phyloP scores from a whole-genome alignment of 2,329 filamentous ascomycete genomes.

The Xylaria sp. region DNA sequence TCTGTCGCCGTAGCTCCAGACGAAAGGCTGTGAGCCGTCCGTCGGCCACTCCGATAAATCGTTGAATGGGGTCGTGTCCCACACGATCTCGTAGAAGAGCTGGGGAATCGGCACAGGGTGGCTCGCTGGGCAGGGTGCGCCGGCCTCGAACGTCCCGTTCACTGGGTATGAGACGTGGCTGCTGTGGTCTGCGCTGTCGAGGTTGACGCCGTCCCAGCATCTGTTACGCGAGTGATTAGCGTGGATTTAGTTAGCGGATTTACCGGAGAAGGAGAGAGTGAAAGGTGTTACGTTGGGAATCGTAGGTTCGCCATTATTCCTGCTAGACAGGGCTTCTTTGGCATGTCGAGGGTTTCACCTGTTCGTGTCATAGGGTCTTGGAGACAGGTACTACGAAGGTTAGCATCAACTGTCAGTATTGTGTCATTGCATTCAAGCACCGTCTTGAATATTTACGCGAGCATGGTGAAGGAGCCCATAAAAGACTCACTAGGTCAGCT shows the following conservation, averaged over 20 bases:
- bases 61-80: slow-evolving; percentile 37
- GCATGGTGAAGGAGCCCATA: no score
- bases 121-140: slow-evolving; percentile 32
- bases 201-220: slow-evolving; percentile 58
- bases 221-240: no score
- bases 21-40: slow-evolving; percentile 20
- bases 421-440: no score
- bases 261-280: neutral
- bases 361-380: slow-evolving; percentile 45
- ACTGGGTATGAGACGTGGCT: slow-evolving; percentile 56
- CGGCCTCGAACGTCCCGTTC: slow-evolving; percentile 34
- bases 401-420: neutral
- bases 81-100: slow-evolving; percentile 37
- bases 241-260: neutral
- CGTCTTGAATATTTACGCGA: no score
- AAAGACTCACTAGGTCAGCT: slow-evolving; percentile 37
- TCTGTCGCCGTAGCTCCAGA: slow-evolving; percentile 31
- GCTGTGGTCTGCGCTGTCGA: slow-evolving; percentile 53
- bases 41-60: slow-evolving; percentile 16
- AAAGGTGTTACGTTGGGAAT: slow-evolving; percentile 47
- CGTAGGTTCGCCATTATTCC: slow-evolving; percentile 51
- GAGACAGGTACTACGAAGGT: slow-evolving; percentile 44
- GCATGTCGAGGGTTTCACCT: slow-evolving; percentile 47
- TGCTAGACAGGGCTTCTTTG: slow-evolving; percentile 42
- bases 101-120: slow-evolving; percentile 39